Evolutionary conservation across 2,329 filamentous ascomycete genomes (phyloP), one percentile per base, ranked within the genome.

Genomic region (Fusarium foetens): DNA sequence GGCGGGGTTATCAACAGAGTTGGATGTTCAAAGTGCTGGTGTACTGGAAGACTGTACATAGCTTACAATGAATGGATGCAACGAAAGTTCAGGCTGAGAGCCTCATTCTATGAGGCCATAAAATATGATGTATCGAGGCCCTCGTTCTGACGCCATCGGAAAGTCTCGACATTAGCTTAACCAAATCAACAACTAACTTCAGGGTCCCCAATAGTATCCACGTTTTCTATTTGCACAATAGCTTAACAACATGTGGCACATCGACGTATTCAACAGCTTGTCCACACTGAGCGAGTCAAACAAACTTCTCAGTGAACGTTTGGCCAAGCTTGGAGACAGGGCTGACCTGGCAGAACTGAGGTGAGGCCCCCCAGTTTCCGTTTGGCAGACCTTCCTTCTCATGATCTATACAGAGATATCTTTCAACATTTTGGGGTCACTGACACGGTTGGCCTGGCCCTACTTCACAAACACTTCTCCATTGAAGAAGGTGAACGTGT

Each of bases 401-500:
- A 57, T 12, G 10, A 13, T 14, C 19, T 3, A 21, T n/a, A 1
- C 29, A 57, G 53, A 16, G 53, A 57, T 2, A 57, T 57, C n/a
- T 57, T 57, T 10, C 29, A 57, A 3, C 10, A 57, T 1, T 46
- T 45, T 9, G 14, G 17, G 19, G 53, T 57, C 1, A 57, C 29
- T 23, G 23, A 46, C n/a, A 46, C 29, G 6, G 27, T 55, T 25
- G 52, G 52, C n/a, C 52, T 55, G 9, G 52, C 52, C 10, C 52
- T 55, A 4, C 52, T 55, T 21, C 52, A 55, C 29, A 55, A 55
- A 55, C 52, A 55, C 29, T 55, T 55, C 29, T 55, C 52, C 27
- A 55, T 55, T 25, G 53, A 46, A 17, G 39, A 57, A 43, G 53
- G 53, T 0, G 53, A 57, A 3, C 53, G 53, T 27, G 53, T 57